Evolutionary conservation across 106 monocot species (phyloP).

Genomic region (Ottelia alismoides): DNA sequence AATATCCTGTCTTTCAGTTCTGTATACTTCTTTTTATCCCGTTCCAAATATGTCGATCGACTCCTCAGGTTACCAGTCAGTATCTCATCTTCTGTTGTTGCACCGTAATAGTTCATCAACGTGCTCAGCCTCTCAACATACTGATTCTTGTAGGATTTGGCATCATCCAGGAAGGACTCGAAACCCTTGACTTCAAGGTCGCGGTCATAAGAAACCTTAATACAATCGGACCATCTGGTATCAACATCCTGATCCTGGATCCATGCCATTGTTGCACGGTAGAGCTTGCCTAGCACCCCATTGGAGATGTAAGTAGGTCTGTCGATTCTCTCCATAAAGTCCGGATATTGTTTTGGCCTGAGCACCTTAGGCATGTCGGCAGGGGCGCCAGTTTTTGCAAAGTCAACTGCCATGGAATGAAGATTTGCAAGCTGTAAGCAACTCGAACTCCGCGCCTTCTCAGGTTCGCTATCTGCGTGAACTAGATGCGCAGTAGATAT

Average conservation of each 20-base stretch:
- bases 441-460: constrained; percentile 62
- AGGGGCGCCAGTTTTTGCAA: constrained; percentile 85
- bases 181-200: constrained; percentile 75
- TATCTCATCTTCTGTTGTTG: constrained; percentile 67
- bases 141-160: constrained; percentile 35
- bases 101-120: constrained; percentile 72
- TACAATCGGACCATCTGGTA: neutral
- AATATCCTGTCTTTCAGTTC: constrained; percentile 73
- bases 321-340: constrained; percentile 92
- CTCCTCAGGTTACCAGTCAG: constrained; percentile 65
- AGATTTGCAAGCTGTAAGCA: constrained; percentile 76
- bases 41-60: constrained; percentile 29
- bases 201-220: constrained; percentile 25
- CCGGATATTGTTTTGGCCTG: constrained; percentile 66
- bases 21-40: constrained; percentile 47
- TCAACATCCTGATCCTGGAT: neutral
- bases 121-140: constrained; percentile 58
- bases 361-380: constrained; percentile 84
- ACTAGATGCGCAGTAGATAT: constrained; percentile 89
- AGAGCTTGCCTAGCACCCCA: constrained; percentile 77
- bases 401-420: constrained; percentile 94
- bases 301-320: constrained; percentile 47
- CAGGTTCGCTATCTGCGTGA: constrained; percentile 49
- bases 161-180: constrained; percentile 41
- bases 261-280: constrained; percentile 14